These are phyloP conservation scores for Teratosphaeria gauchensis DNA, from an alignment of 2,329 filamentous ascomycete genomes.

Conservation along the genomic window DNA sequence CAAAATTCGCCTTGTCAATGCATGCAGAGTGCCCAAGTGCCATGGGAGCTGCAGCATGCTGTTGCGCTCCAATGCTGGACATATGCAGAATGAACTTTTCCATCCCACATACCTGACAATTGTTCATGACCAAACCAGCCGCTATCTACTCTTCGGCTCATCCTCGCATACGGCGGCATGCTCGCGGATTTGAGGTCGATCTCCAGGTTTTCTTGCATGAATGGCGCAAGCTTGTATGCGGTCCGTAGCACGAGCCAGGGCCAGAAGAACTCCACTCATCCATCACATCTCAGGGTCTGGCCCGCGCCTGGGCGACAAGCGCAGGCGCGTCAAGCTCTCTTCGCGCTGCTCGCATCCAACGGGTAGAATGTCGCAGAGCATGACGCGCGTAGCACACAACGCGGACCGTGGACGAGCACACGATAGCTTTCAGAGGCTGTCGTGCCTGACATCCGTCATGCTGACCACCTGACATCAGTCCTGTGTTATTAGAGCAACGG, in stretches of 20 bases:
- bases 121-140: background rate
- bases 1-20: background rate
- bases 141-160: background rate
- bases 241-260: background rate
- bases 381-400: background rate
- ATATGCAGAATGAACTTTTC: no score
- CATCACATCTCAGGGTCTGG: background rate
- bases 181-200: background rate
- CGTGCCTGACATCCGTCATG: background rate
- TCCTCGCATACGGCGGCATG: background rate
- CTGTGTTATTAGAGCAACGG: background rate
- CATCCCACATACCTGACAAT: background rate
- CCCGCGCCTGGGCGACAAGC: background rate
- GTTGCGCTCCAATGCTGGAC: background rate
- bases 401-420: background rate
- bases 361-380: background rate
- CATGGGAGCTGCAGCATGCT: background rate
- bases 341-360: background rate
- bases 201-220: background rate
- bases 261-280: background rate
- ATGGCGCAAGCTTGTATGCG: background rate
- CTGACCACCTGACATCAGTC: background rate
- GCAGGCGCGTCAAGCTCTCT: background rate
- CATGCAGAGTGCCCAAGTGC: background rate
- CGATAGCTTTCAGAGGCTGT: background rate